A percentile compares a stretch with the other conserved stretches of the same genome.
These are phyloP conservation scores for Sambucus nigra DNA, from an alignment of 129 eudicot species.

Conservation along the genomic window DNA sequence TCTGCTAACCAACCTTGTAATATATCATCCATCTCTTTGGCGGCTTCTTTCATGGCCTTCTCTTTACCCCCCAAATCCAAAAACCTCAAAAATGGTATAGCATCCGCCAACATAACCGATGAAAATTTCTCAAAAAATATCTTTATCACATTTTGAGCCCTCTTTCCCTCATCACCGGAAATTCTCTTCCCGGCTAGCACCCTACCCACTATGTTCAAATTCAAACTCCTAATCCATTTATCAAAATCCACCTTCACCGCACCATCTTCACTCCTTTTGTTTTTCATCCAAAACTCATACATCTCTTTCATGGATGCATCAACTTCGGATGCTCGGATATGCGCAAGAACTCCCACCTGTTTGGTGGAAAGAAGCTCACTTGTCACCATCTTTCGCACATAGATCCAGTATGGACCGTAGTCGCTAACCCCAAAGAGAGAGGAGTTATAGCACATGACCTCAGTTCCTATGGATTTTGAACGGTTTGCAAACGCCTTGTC, in stretches of 20 bases:
- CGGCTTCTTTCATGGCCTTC: constrained; percentile 8
- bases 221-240: background rate
- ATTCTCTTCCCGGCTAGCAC: background rate
- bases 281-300: background rate
- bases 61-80: constrained; percentile 9
- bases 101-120: constrained; percentile 1
- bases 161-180: background rate
- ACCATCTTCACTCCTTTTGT: background rate
- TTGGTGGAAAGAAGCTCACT: constrained; percentile 1
- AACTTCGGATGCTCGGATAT: background rate
- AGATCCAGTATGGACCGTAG: constrained; percentile 4
- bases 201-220: background rate
- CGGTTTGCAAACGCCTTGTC: background rate
- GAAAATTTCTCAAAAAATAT: background rate
- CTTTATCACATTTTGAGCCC: background rate
- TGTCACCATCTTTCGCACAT: background rate
- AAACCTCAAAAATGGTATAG: too few relatives aligned
- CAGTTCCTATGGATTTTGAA: background rate
- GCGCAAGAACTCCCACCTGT: background rate
- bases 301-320: background rate
- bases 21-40: constrained; percentile 4
- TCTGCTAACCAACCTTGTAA: constrained; percentile 7
- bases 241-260: background rate
- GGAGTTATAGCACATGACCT: constrained; percentile 3
- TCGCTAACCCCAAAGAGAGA: background rate